Base-by-base conservation (phyloP, 78 protist genomes). In the Emiliania huxleyi region DNA sequence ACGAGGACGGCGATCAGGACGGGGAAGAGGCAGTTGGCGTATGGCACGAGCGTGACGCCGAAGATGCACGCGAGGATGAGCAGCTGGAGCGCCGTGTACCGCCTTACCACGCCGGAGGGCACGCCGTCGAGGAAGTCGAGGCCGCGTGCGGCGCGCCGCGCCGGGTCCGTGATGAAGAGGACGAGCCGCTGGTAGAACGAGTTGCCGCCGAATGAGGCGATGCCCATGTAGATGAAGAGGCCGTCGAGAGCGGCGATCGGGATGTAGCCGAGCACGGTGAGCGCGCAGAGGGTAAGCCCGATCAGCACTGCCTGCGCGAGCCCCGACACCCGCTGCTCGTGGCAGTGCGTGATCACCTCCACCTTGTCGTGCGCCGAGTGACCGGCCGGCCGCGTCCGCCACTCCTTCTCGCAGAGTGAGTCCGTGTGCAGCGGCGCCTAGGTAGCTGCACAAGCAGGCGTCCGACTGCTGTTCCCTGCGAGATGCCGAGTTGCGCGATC, bases 181-280 rank as follows among this genome's bases (percentile, higher is more conserved):
- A 22, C 23, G n/a, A 92, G 11, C 33, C 94, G 90, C 69, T 35
- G n/a, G 42, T 2, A 81, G 12, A 92, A 12, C 25, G 8, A 0
- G 75, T 92, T 92, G 56, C 94, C 94, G 23, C 19, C 43, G 33
- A 92, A 81, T 22, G 42, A 8, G 21, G 92, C 44, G 48, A 92
- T 35, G 56, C 94, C 94, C 92, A 92, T 42, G 91, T 11, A 92
- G 12, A 92, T 44, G 55, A 92, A 92, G 85, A 92, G 22, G 37
- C 94, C 94, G 42, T n/a, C 1, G 85, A 92, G 55, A 1, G 37
- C 2, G 15, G 46, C 88, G 18, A 12, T 0, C 29, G 89, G 89
- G 35, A 81, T 40, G 46, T 21, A 1, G 11, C 29, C 87, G 87
- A 77, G 44, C 11, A 21, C 22, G 89, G 2, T 4, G 56, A 25